phyloP scores from a whole-genome alignment of 2,329 filamentous ascomycete species.

The Exophiala spinifera region DNA sequence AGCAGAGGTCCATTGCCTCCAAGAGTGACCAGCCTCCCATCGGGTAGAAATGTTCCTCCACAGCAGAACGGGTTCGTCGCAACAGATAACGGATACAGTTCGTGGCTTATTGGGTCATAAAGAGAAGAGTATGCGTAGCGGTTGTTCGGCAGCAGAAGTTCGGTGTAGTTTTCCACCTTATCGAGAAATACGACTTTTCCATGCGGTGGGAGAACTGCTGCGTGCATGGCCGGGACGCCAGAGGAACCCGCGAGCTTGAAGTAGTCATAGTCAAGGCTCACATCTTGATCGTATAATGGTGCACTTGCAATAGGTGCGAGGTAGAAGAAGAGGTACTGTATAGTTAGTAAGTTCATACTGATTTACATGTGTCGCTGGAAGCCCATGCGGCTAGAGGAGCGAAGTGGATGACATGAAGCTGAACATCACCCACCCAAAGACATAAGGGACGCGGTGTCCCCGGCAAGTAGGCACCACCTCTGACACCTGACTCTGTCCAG shows the following conservation, averaged over 20 bases:
- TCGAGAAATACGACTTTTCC: conserved; percentile 60
- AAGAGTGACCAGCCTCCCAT: conserved; percentile 54
- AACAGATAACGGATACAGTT: conserved; percentile 12
- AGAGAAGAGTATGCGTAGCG: conserved; percentile 60
- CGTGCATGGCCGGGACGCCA: conserved; percentile 61
- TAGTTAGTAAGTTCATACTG: background rate
- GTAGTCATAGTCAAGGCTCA: conserved; percentile 14
- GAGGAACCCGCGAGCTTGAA: conserved; percentile 53
- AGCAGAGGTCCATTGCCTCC: conserved; percentile 58
- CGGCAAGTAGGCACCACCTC: too few relatives aligned
- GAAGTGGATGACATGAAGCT: background rate
- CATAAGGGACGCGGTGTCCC: too few relatives aligned
- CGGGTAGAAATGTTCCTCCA: conserved; percentile 57
- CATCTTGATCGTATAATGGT: background rate
- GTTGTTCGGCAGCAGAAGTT: conserved; percentile 53
- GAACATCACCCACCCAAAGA: too few relatives aligned
- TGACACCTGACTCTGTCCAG: background rate
- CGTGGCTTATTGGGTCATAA: conserved; percentile 54
- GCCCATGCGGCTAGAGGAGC: background rate
- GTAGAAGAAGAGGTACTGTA: background rate
- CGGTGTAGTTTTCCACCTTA: conserved; percentile 62
- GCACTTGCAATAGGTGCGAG: background rate
- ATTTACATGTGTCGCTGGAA: background rate
- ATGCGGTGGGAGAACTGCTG: conserved; percentile 59
- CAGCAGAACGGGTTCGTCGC: conserved; percentile 61